Percentiles rank a stretch among this genome's conserved stretches.
Evolutionary conservation across 345 rosid species (phyloP).

Genomic region (Excoecaria agallocha): DNA sequence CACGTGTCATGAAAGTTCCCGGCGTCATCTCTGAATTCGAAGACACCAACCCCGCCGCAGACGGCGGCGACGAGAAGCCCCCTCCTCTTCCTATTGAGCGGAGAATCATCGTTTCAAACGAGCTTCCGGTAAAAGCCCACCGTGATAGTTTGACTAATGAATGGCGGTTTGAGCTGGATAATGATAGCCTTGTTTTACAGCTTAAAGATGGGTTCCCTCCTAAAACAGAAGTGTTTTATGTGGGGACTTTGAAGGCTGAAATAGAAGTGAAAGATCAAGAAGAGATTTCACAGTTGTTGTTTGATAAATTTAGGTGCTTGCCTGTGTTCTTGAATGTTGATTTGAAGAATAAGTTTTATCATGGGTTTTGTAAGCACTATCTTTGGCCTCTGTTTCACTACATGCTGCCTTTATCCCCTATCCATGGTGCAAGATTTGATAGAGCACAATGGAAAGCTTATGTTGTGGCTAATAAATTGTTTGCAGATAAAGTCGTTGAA

Average conservation of each 20-base stretch:
- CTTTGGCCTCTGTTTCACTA: slow-evolving; percentile 88
- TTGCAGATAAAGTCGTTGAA: slow-evolving; percentile 64
- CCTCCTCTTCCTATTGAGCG: slow-evolving; percentile 17
- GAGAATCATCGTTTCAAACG: slow-evolving; percentile 67
- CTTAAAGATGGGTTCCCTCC: slow-evolving; percentile 62
- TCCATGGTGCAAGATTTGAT: slow-evolving; percentile 53
- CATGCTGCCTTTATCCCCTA: slow-evolving; percentile 52
- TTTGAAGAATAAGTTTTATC: slow-evolving; percentile 52
- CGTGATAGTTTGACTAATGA: slow-evolving; percentile 30
- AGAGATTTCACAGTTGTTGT: slow-evolving; percentile 45
- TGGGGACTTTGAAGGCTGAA: slow-evolving; percentile 59
- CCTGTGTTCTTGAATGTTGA: slow-evolving; percentile 67
- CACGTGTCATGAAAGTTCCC: slow-evolving; percentile 45
- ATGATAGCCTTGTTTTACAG: slow-evolving; percentile 50
- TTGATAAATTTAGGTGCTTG: slow-evolving; percentile 55
- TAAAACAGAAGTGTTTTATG: slow-evolving; percentile 53
- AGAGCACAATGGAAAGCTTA: slow-evolving; percentile 62
- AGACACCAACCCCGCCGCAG: slow-evolving; percentile 15
- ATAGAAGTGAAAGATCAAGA: slow-evolving; percentile 55
- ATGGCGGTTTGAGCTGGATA: slow-evolving; percentile 63
- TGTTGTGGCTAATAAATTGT: slow-evolving; percentile 52
- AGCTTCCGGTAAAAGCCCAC: slow-evolving; percentile 51
- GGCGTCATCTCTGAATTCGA: slow-evolving; percentile 43
- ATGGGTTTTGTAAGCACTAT: slow-evolving; percentile 84
- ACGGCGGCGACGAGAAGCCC: slow-evolving; percentile 13